These are phyloP conservation scores for Scenedesmus sp. DNA, from an alignment of 163 green algal species.

Conservation along the genomic window DNA sequence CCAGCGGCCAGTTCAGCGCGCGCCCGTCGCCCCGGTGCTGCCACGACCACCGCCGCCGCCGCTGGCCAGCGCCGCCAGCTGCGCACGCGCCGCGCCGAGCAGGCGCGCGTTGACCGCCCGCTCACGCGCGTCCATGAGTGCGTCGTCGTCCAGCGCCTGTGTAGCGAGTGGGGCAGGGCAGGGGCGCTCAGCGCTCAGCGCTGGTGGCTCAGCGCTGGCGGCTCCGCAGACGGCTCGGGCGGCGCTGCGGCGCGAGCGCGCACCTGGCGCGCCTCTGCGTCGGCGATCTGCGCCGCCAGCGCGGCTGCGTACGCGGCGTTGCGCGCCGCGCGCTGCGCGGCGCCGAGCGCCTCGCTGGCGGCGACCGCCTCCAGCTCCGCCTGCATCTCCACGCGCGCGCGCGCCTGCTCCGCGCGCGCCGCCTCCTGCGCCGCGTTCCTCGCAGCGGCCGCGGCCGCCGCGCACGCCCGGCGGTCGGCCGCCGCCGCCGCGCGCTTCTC, in stretches of 20 bases:
- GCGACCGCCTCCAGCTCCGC: slow-evolving; percentile 16
- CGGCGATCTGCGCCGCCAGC: slow-evolving; percentile 36
- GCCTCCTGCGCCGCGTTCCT: slow-evolving; percentile 22
- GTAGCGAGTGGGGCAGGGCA: not conserved
- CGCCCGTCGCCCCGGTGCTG: too few species aligned
- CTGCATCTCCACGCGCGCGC: slow-evolving; percentile 10
- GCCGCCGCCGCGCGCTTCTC: slow-evolving; percentile 17
- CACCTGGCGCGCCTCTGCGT: slow-evolving; percentile 19
- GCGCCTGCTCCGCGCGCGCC: slow-evolving; percentile 2
- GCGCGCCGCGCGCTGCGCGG: not conserved
- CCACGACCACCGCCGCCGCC: too few species aligned
- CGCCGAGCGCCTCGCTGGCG: not conserved
- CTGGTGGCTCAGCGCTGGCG: not conserved
- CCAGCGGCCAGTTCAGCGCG: too few species aligned
- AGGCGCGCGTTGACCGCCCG: slow-evolving; percentile 31
- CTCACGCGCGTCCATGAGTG: slow-evolving; percentile 30
- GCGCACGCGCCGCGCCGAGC: not conserved
- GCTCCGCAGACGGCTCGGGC: not conserved
- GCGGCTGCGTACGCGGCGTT: slow-evolving; percentile 5
- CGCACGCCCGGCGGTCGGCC: not conserved
- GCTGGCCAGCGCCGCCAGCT: too few species aligned
- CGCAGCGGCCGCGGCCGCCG: slow-evolving; percentile 21
- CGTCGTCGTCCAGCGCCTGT: slow-evolving; percentile 28
- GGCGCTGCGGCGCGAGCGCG: too few species aligned
- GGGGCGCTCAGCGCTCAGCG: not conserved